phyloP scores from a whole-genome alignment of 768 basidiomycete species.

The Lactifluus pinguis region DNA sequence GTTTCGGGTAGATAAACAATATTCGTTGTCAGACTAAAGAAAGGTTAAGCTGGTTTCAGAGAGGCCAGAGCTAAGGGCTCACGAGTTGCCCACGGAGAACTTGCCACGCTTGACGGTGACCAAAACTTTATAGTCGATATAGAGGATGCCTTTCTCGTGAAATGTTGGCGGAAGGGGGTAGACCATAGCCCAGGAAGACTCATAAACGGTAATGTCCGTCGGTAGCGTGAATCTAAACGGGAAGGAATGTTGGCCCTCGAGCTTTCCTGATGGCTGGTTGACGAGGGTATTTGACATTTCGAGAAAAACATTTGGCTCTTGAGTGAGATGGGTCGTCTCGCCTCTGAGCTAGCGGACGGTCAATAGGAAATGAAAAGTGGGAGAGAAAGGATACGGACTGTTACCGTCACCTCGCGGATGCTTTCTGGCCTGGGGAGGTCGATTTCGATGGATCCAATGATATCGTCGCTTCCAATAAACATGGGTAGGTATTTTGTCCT shows the following conservation, averaged over 20 bases:
- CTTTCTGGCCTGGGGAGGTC: slow-evolving; percentile 42
- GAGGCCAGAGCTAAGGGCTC: not conserved
- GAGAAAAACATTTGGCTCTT: slow-evolving; percentile 44
- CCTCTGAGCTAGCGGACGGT: slow-evolving; percentile 2
- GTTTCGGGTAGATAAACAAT: slow-evolving; percentile 18
- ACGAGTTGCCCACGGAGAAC: slow-evolving; percentile 15
- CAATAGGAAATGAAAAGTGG: not conserved
- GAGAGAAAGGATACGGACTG: slow-evolving; percentile 28
- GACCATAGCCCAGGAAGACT: slow-evolving; percentile 26
- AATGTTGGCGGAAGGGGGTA: slow-evolving; percentile 45
- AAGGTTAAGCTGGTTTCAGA: not conserved
- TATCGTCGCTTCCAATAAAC: slow-evolving; percentile 39
- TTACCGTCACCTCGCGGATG: slow-evolving; percentile 39
- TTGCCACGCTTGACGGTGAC: slow-evolving; percentile 9
- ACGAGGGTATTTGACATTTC: slow-evolving; percentile 36
- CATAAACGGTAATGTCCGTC: slow-evolving; percentile 30
- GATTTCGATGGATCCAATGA: slow-evolving; percentile 44
- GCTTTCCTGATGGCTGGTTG: slow-evolving; percentile 30
- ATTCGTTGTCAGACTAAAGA: slow-evolving; percentile 8
- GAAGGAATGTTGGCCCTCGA: slow-evolving; percentile 39
- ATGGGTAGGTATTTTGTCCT: slow-evolving; percentile 33
- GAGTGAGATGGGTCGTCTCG: slow-evolving; percentile 24
- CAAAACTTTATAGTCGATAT: slow-evolving; percentile 18
- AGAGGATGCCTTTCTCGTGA: slow-evolving; percentile 27
- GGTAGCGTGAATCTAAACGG: slow-evolving; percentile 43